Evolutionary conservation across 441 rosid genomes (phyloP), one percentile per base, ranked within the genome.

Genomic region (Raphanus hybrid): DNA sequence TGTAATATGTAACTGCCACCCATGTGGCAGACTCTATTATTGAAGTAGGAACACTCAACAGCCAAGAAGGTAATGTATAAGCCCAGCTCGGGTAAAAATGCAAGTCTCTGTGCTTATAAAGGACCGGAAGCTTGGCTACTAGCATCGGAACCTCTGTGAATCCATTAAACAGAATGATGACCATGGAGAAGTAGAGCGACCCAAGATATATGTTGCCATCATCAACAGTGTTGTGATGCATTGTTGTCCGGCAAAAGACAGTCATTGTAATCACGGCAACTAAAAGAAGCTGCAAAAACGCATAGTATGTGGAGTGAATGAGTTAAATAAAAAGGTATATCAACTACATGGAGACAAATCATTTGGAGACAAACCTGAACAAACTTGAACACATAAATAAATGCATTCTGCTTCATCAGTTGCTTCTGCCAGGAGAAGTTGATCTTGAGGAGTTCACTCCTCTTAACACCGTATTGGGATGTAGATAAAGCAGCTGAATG

Each of bases 141-240:
- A 94, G 82, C 98, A 94, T 89, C 2, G 99, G 87, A 77, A 94
- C 98, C 86, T 94, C 99, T 3, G 99, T 94, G 70, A 94, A 94
- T 67, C 99, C 98, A 70, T 94, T 94, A 54, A 94, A 94, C 77
- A 94, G 98, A 86, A 94, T 85, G 86, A 92, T 94, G 79, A 94
- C 93, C 98, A 88, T 94, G 71, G 99, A 94, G 78, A 94, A 94
- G 89, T 94, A 94, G 35, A 92, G 69, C 0, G 93, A 84, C 10
- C 98, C 99, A 65, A 91, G 91, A 80, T 88, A 92, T 78, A 94
- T 76, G 80, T 92, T 90, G 80, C 97, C 99, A 72, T 91, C 97
- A 78, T 91, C 92, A 15, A 94, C 75, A 72, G 98, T 86, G 73
- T 83, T 73, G 79, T 85, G 97, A 81, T 90, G 93, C 91, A 89